Evolutionary conservation across 768 basidiomycete species (phyloP), one percentile per base, ranked within the genome.

Genomic region (Arthromyces matolae): DNA sequence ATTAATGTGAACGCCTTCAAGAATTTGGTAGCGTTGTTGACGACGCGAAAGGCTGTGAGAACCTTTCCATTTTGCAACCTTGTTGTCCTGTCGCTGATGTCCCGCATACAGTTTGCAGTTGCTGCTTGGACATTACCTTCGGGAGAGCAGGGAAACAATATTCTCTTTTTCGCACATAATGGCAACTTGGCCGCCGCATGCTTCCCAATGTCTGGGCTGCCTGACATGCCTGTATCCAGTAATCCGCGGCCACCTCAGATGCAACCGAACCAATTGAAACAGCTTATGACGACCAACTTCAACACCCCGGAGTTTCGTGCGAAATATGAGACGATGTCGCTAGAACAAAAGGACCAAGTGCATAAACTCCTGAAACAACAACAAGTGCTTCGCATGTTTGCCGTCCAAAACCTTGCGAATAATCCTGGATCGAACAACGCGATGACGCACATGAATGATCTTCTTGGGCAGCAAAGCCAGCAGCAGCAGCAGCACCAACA

Each of bases 1-100:
- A 43, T 45, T 2, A 82, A 83, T 53, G 71, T 78, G 14, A 56
- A 62, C 28, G 67, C 68, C 50, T 78, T 73, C 58, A 63, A 58
- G 10, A 50, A 64, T 3, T 65, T 85, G 19, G 58, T 72, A 4
- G 61, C 66, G 8, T 57, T 78, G 8, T 66, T 86, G 50, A 41
- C 36, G 0, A 64, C 65, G 0, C 77, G 71, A 45, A 72, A 68
- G 24, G 59, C 76, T 18, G 83, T 84, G 48, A 42, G 78, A 66
- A 28, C 18, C 29, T 40, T n/a, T 16, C 9, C 3, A 25, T 20
- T 35, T 36, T 16, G 39, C n/a, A 45, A 7, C 19, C 12, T 2
- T 27, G 35, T 10, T 34, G 6, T 14, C 3, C n/a, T 3, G 32
- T 9, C 29, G 40, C 24, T 22, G 49, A 38, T 54, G n/a, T n/a